Conservation (phyloP, 371 early-diverging fungal species). For the Mycotypha africana region DNA sequence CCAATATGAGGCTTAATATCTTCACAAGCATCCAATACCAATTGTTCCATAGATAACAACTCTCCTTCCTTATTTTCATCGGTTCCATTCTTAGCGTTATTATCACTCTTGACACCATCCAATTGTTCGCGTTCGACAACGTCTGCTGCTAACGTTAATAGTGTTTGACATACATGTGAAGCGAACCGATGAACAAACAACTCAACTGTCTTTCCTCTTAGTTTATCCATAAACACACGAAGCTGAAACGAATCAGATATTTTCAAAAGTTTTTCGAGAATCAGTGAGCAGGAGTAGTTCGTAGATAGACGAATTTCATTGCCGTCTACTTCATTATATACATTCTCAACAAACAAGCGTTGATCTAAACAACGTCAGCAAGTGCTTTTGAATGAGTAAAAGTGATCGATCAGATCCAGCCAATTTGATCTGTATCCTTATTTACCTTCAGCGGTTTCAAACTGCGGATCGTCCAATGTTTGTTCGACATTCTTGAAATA, state of each 20-base stretch:
- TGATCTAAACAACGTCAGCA: no score
- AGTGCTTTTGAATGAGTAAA: no score
- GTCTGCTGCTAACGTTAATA: conserved; percentile 66
- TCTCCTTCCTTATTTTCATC: conserved; percentile 30
- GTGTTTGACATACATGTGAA: conserved; percentile 81
- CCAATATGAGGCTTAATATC: conserved; percentile 64
- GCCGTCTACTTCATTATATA: conserved; percentile 71
- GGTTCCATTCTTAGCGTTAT: conserved; percentile 16
- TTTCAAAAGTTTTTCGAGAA: conserved; percentile 74
- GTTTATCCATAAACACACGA: conserved; percentile 61
- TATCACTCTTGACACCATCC: conserved; percentile 22
- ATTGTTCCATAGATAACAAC: conserved; percentile 60
- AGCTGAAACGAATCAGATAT: conserved; percentile 69
- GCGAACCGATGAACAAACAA: conserved; percentile 80
- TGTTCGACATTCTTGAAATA: conserved; percentile 76
- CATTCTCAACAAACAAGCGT: conserved; percentile 69
- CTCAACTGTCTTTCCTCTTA: conserved; percentile 62
- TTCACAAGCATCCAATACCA: conserved; percentile 57
- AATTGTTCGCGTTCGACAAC: conserved; percentile 70
- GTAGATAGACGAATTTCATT: conserved; percentile 70
- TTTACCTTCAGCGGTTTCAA: conserved; percentile 68
- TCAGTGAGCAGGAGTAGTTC: conserved; percentile 72
- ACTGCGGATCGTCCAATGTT: conserved; percentile 62
- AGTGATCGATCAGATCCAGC: no score
- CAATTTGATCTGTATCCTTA: background rate